A percentile compares a stretch with the other conserved stretches of the same genome.
Evolutionary conservation across 177 flowering plant species (phyloP).

Genomic region (Vitis hybrid): DNA sequence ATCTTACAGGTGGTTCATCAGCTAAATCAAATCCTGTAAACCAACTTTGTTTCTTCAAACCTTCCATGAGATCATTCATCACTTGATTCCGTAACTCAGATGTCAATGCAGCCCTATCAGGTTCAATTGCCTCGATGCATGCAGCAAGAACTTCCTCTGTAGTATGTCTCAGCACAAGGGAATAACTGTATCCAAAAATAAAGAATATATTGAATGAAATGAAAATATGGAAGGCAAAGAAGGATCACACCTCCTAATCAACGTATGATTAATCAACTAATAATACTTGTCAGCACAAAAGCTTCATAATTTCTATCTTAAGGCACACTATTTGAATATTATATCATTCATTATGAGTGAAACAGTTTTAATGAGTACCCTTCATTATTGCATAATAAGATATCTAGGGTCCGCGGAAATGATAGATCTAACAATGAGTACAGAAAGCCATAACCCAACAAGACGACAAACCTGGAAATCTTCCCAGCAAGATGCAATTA

Average conservation of each 20-base stretch:
- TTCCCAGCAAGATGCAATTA: too few species aligned
- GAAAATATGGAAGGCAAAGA: background rate
- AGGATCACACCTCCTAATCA: background rate
- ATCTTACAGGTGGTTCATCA: conserved; percentile 59
- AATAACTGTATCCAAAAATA: conserved; percentile 49
- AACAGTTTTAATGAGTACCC: too few species aligned
- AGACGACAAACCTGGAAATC: too few species aligned
- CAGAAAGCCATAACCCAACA: too few species aligned
- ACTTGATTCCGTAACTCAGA: conserved; percentile 64
- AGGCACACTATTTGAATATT: too few species aligned
- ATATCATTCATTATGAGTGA: too few species aligned
- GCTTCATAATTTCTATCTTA: too few species aligned
- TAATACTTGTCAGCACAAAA: too few species aligned
- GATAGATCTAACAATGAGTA: too few species aligned
- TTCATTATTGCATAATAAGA: too few species aligned
- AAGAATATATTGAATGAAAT: background rate
- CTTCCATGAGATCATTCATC: conserved; percentile 61
- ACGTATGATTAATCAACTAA: too few species aligned
- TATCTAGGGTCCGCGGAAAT: too few species aligned
- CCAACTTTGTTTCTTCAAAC: conserved; percentile 54
- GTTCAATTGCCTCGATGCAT: conserved; percentile 75
- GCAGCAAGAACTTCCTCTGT: conserved; percentile 91
- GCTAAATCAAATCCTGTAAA: conserved; percentile 78
- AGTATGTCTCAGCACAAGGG: conserved; percentile 85
- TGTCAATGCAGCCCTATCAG: conserved; percentile 66